Evolutionary conservation across 2,329 filamentous ascomycete species (phyloP).

Genomic region (Aspergillus sp.): DNA sequence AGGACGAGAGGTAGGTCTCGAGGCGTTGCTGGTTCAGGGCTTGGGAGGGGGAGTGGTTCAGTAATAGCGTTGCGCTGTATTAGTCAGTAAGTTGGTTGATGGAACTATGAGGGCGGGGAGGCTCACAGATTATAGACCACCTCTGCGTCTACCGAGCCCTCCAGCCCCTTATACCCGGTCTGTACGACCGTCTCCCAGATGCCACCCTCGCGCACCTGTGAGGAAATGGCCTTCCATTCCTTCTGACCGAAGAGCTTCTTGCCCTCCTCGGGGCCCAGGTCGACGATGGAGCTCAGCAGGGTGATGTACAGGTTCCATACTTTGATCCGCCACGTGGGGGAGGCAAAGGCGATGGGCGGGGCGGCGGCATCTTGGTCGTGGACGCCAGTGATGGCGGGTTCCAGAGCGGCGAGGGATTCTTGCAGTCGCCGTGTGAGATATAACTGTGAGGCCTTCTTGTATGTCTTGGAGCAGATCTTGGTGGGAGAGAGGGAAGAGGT

Average conservation of each 20-base stretch:
- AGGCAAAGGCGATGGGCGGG: constrained; percentile 74
- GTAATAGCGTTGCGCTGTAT: constrained; percentile 76
- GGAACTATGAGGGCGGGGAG: neutral
- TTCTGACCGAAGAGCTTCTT: constrained; percentile 82
- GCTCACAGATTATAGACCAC: constrained; percentile 64
- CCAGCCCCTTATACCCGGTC: constrained; percentile 81
- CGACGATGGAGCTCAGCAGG: constrained; percentile 84
- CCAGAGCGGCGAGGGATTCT: constrained; percentile 81
- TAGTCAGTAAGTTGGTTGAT: constrained; percentile 2
- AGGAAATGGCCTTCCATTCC: constrained; percentile 78
- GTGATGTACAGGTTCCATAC: constrained; percentile 97
- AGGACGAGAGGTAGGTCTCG: constrained; percentile 82
- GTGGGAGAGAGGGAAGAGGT: constrained; percentile 66
- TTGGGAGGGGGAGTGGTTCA: constrained; percentile 87
- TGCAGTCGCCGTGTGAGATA: constrained; percentile 92
- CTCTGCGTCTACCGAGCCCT: constrained; percentile 90
- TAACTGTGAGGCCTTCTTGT: constrained; percentile 89
- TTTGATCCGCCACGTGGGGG: constrained; percentile 81
- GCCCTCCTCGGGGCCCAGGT: constrained; percentile 85
- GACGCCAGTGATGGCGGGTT: constrained; percentile 72
- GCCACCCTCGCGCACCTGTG: constrained; percentile 80
- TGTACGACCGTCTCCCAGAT: constrained; percentile 94
- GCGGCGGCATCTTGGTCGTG: constrained; percentile 48
- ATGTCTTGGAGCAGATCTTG: constrained; percentile 73
- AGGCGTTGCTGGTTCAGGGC: constrained; percentile 80